Base-by-base conservation (phyloP, 2,329 filamentous ascomycete genomes). In the Phaeosphaeria sp. region DNA sequence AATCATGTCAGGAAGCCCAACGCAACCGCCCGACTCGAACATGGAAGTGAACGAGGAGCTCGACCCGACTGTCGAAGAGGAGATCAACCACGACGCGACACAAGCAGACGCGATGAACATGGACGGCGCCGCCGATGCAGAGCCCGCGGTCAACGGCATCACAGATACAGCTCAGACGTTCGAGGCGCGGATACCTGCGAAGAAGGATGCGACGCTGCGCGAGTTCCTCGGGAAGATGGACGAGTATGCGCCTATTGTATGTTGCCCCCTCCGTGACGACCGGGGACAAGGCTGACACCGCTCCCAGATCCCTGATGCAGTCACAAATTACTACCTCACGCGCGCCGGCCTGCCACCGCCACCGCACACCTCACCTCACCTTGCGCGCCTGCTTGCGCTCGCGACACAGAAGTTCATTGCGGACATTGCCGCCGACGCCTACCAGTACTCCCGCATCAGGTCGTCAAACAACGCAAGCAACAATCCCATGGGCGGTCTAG, bases 351-450 rank as follows among this genome's bases (percentile, higher is more conserved):
- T 99, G 3, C 93, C 95, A 33, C 94, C 94, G 1, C 93, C 94
- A 42, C 93, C 92, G 0, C 90, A 95, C 69, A 96, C 93, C 51
- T 92, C 97, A 71, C 90, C 90, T 20, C 92, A 93, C 57, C 90
- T 99, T 25, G 92, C 94, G 21, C 92, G 94, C 48, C 90, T 99
- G 2, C 90, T 99, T 44, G 94, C 95, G 2, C 90, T 99, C 8
- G 95, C 95, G n/a, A 97, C 95, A 0, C 95, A 99, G 75, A 99
- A 99, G 77, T 99, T 99, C 83, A 91, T 99, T 70, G 93, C 95
- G 57, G 95, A 99, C 77, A 92, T 99, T 65, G 95, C 95, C 1
- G 93, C 95, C 56, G 95, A 99, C 77, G 93, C 95, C 2, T 99
- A 99, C 78, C 95, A 99, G 79, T 98, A 97, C 83, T 93, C 91